Evolutionary conservation across 805 yeast species (phyloP), one percentile per base, ranked within the genome.

Genomic region (Spathaspora sp.): DNA sequence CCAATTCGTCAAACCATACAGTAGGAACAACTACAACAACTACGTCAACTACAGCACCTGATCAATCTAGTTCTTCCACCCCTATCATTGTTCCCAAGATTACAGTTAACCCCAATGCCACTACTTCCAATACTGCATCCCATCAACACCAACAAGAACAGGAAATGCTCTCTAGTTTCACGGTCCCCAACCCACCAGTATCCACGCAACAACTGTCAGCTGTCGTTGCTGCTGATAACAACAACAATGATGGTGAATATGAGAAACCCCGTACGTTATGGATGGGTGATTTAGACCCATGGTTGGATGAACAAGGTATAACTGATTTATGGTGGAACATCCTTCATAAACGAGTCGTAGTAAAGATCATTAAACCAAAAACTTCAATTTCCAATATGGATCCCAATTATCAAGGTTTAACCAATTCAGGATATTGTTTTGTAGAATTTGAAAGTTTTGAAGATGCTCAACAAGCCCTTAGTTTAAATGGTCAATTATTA

Each of bases 251-350:
- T 29, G 47, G 29, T 28, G 58, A 58, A 16, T 49, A 57, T 1
- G 67, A 63, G n/a, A 75, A 79, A 14, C 90, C 96, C 23, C 76
- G 86, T 54, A 87, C 96, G 1, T 69, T 87, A 31, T 87, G 96
- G 96, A 87, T 87, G 96, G 96, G 96, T 10, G 94, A 87, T 66
- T 71, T 87, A 57, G 93, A 87, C 62, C 89, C 93, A 1, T 81
- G 86, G 81, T 80, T 86, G 60, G 89, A 85, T 62, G 94, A 87
- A 63, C 73, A 69, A 3, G 81, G 82, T 4, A 71, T 74, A 46
- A 66, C 63, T 26, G 73, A 76, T 47, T 70, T 81, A 45, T 73
- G 89, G 65, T 86, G 91, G 90, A 73, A 73, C 29, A 69, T 78
- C 23, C 59, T 83, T 48, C 76, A 79, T 50, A 81, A 79, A 57